These are phyloP conservation scores for Mortierella sp. DNA, from an alignment of 371 early-diverging fungal genomes.

Conservation along the genomic window DNA sequence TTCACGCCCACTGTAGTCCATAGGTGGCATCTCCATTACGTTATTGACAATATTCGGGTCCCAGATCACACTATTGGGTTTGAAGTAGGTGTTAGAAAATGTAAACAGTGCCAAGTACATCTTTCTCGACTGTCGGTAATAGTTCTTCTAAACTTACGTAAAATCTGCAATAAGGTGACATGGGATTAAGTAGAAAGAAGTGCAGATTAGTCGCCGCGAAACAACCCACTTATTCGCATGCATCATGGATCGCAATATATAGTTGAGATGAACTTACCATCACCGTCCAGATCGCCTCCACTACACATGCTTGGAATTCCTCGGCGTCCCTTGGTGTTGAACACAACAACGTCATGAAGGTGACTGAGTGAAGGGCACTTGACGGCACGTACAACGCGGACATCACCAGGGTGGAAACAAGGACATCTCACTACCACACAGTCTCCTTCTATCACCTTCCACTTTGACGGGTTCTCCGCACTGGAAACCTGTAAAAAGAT, in stretches of 20 bases:
- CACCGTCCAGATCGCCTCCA: slow-evolving; percentile 93
- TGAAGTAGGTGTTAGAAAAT: not conserved
- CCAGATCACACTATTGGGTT: slow-evolving; percentile 71
- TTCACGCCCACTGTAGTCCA: slow-evolving; percentile 70
- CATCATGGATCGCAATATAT: not conserved
- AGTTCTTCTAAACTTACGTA: slow-evolving; percentile 5
- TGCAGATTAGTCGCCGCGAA: not conserved
- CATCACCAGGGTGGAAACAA: slow-evolving; percentile 89
- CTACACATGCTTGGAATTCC: slow-evolving; percentile 85
- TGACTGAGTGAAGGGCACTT: slow-evolving; percentile 70
- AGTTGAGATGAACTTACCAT: slow-evolving; percentile 60
- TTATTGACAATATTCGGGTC: slow-evolving; percentile 74
- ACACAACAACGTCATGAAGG: slow-evolving; percentile 82
- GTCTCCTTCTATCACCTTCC: slow-evolving; percentile 61
- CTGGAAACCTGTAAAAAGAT: slow-evolving; percentile 77
- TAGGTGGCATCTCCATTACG: slow-evolving; percentile 62
- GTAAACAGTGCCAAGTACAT: not conserved
- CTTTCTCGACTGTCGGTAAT: too few species aligned
- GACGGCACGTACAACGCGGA: slow-evolving; percentile 78
- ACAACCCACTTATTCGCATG: not conserved
- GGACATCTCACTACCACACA: slow-evolving; percentile 80
- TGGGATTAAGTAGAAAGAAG: not conserved
- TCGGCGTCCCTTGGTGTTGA: slow-evolving; percentile 80
- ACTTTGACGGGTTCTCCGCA: slow-evolving; percentile 32
- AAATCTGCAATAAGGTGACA: slow-evolving; percentile 10